These are phyloP conservation scores for Berkeleyomyces rouxiae DNA, from an alignment of 2,329 filamentous ascomycete species.

Conservation along the genomic window DNA sequence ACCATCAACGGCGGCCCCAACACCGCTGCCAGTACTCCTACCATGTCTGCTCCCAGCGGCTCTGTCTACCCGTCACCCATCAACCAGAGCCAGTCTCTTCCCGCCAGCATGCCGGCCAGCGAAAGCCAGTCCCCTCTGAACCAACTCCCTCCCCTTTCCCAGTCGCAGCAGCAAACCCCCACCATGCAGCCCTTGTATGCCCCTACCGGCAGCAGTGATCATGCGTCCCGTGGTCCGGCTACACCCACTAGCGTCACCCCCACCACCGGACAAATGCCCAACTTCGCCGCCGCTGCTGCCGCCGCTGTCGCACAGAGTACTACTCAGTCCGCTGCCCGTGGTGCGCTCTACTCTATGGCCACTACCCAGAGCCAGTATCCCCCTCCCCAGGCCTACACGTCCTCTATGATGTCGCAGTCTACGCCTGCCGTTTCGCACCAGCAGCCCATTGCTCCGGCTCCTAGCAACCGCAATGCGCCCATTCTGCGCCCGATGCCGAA, in stretches of 20 bases:
- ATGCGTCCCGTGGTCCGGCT: slow-evolving; percentile 10
- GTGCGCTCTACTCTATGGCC: slow-evolving; percentile 34
- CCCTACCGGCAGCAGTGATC: slow-evolving; percentile 6
- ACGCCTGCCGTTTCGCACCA: slow-evolving; percentile 52
- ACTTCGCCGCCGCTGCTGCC: slow-evolving; percentile 11
- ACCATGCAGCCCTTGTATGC: slow-evolving; percentile 13
- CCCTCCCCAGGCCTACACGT: slow-evolving; percentile 37
- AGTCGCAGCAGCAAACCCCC: slow-evolving; percentile 12
- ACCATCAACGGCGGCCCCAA: background rate
- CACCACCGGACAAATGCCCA: slow-evolving; percentile 12
- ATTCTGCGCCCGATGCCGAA: slow-evolving; percentile 55
- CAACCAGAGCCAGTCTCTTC: slow-evolving; percentile 12
- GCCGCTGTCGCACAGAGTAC: slow-evolving; percentile 23
- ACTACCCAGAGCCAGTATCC: slow-evolving; percentile 35
- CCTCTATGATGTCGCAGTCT: slow-evolving; percentile 50
- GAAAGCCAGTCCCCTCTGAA: slow-evolving; percentile 11
- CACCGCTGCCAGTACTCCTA: slow-evolving; percentile 7
- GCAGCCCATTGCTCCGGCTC: slow-evolving; percentile 60
- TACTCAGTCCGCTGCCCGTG: slow-evolving; percentile 30
- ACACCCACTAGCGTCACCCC: slow-evolving; percentile 11
- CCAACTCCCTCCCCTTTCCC: slow-evolving; percentile 12
- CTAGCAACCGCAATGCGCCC: slow-evolving; percentile 38
- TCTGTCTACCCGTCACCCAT: slow-evolving; percentile 13
- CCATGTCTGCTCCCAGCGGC: slow-evolving; percentile 9
- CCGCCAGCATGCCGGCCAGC: slow-evolving; percentile 7